Evolutionary conservation across 2,329 filamentous ascomycete species (phyloP).

Genomic region (Colletotrichum plurivorum): DNA sequence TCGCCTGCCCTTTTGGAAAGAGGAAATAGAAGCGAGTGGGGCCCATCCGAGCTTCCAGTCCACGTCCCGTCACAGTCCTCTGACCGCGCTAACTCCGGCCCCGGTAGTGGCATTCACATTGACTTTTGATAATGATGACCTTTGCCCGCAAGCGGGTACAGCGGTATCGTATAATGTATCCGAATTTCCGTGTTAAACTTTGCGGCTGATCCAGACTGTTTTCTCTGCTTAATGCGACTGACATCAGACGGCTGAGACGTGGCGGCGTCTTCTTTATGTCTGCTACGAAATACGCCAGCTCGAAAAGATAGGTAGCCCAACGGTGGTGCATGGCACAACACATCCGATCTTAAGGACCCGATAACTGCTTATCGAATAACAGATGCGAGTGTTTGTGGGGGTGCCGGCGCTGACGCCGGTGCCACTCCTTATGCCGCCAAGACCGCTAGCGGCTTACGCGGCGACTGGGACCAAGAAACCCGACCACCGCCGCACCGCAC

Average conservation of each 20-base stretch:
- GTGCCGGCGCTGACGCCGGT: conserved; percentile 5
- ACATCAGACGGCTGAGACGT: conserved; percentile 21
- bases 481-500: background rate
- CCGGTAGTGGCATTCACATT: background rate
- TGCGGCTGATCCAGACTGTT: conserved; percentile 20
- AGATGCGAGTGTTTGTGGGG: background rate
- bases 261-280: background rate
- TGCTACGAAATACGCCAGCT: background rate
- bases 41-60: no score
- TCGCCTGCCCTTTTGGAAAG: conserved; percentile 7
- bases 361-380: conserved; percentile 3
- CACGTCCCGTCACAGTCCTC: background rate
- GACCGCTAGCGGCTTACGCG: conserved; percentile 37
- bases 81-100: background rate
- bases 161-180: background rate
- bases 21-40: no score
- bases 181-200: background rate
- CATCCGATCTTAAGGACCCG: background rate
- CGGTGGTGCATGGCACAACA: conserved; percentile 8
- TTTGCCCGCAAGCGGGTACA: no score
- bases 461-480: conserved; percentile 21
- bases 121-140: no score
- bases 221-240: background rate
- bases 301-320: background rate
- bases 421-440: conserved; percentile 26